Base-by-base conservation (phyloP, 2,329 filamentous ascomycete species). In the Aspergillus candidus region DNA sequence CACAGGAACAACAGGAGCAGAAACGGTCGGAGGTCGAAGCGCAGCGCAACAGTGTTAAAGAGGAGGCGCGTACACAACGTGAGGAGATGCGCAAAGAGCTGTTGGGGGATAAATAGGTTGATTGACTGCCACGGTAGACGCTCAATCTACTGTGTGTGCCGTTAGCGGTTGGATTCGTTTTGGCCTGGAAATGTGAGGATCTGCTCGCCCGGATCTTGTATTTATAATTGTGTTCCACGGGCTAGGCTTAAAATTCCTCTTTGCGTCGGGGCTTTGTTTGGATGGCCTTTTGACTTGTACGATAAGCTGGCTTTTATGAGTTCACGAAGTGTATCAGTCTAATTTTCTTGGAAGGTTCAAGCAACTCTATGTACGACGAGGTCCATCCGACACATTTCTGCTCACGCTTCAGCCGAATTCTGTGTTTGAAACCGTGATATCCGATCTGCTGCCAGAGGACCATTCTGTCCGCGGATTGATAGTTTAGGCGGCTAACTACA, bases 1-100 rank as follows among this genome's bases (percentile, higher is more conserved):
- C 63, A 8, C 59, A 68, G 49, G 62, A 68, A 54, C 56, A 65
- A 35, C 48, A 62, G 39, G 61, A 65, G 30, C 52, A 53, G 42
- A 57, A 58, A 44, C 59, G 50, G 11, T 51, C 55, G 7, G 51
- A 59, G 22, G 36, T 52, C 2, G 54, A 62, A 14, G 52, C 55
- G 11, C 49, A 57, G 31, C 52, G 51, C 8, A 46, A 40, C 10
- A 54, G 53, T 43, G 55, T 50, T 1, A 61, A 63, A 48, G 64
- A 66, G 13, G 61, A 67, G 31, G 55, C 59, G 4, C 50, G 47
- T 46, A 50, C 51, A 50, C 66, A 68, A 49, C 53, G 58, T 10
- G 65, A 68, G 39, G 62, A 66, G 46, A 69, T 69, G 64, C 57
- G 64, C 29, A 66, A 65, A 54, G 65, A 69, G 44, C 46, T 69